These are phyloP conservation scores for Cronartium ribicola DNA, from an alignment of 1,284 basidiomycete genomes.

Conservation along the genomic window DNA sequence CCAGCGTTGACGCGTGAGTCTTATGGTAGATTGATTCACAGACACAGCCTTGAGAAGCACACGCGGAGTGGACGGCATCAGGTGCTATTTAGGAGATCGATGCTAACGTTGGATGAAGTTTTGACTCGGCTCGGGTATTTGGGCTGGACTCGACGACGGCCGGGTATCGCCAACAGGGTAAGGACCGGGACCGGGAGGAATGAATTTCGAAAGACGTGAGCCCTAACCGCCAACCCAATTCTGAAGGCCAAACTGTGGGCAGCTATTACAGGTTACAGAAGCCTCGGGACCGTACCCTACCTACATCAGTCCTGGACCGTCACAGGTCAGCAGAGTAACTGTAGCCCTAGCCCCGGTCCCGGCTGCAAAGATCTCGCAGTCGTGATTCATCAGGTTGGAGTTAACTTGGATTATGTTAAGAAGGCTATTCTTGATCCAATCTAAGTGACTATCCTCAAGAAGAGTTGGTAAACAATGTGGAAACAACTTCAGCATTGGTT, in stretches of 20 bases:
- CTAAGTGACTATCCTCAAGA: too few relatives aligned
- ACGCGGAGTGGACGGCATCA: conserved; percentile 2
- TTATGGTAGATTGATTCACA: not conserved
- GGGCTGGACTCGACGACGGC: not conserved
- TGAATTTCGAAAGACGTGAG: not conserved
- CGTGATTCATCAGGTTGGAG: too few relatives aligned
- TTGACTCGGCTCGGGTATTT: not conserved
- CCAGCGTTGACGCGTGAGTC: not conserved
- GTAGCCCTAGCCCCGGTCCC: too few relatives aligned
- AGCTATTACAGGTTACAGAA: too few relatives aligned
- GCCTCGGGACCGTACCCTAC: too few relatives aligned
- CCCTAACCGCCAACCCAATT: not conserved
- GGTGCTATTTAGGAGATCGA: not conserved
- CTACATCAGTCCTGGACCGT: too few relatives aligned
- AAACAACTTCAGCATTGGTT: too few relatives aligned
- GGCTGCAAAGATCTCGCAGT: too few relatives aligned
- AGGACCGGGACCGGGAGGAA: not conserved
- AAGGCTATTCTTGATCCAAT: too few relatives aligned
- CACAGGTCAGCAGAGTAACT: too few relatives aligned
- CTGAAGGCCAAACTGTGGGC: conserved; percentile 4
- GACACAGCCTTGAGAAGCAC: conserved; percentile 4
- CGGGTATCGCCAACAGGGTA: not conserved
- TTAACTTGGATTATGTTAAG: too few relatives aligned
- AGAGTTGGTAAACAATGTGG: too few relatives aligned
- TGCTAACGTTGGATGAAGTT: not conserved